Base-by-base conservation (phyloP, 805 yeast species). In the Lipomyces oligophaga region DNA sequence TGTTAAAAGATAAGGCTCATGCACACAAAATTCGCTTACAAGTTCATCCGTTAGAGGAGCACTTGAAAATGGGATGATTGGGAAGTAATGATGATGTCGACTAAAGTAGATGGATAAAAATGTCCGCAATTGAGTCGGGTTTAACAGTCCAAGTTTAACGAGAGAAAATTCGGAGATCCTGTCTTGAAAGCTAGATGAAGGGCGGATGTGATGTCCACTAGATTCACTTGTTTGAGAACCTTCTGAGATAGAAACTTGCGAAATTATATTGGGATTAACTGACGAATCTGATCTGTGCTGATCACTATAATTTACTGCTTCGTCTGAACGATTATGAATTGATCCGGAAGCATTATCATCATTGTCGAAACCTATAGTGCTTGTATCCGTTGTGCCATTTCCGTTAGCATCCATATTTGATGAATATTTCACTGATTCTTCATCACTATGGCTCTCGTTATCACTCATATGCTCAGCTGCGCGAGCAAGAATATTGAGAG, bases 401-500 rank as follows among this genome's bases (percentile, higher is more conserved):
- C n/a, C n/a, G n/a, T n/a, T n/a, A n/a, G n/a, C n/a, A n/a, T n/a
- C n/a, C n/a, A n/a, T n/a, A n/a, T n/a, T n/a, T n/a, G n/a, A n/a
- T n/a, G n/a, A n/a, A 19, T 20, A 20, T 4, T 20, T 22, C 36
- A n/a, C 40, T 5, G 7, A 18, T 20, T 15, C 19, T 13, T 15
- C 27, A 13, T n/a, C 30, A 5, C 16, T 16, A 22, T 15, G 4
- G 34, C 16, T n/a, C 32, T 34, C 13, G 11, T 5, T n/a, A 26
- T 34, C 32, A 7, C 18, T 6, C 6, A 6, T 15, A 6, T n/a
- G n/a, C n/a, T n/a, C n/a, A n/a, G n/a, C n/a, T 26, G 59, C 36
- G 34, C 43, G 44, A 21, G 58, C 53, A 43, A 55, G 46, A n/a
- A 55, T 55, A 25, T 54, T 45, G 11, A 47, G 34, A 4, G 59